Conservation (phyloP, 164 flowering plant species). For the Hamamelis virginiana region DNA sequence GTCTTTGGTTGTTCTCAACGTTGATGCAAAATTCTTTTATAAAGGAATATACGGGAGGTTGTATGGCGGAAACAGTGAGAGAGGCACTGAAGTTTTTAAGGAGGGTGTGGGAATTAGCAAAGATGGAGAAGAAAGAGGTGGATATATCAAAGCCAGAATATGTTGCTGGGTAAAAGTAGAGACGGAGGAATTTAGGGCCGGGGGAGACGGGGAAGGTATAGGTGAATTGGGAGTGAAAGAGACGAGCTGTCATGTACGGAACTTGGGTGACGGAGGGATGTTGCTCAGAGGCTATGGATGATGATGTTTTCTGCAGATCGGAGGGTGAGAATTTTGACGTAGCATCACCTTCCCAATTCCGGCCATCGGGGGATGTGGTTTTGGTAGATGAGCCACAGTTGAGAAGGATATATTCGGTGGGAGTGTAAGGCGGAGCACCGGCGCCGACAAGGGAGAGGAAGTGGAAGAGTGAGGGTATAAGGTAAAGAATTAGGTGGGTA, state of each 20-base stretch:
- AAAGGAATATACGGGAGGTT: background rate
- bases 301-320: background rate
- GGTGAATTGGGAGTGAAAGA: constrained; percentile 21
- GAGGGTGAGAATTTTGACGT: constrained; percentile 13
- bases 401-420: constrained; percentile 28
- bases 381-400: constrained; percentile 23
- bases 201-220: constrained; percentile 26
- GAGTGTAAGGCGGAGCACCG: constrained; percentile 9
- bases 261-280: constrained; percentile 7
- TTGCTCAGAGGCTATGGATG: background rate
- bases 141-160: constrained; percentile 13
- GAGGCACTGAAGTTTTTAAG: constrained; percentile 38
- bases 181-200: constrained; percentile 36
- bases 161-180: constrained; percentile 26
- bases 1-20: constrained; percentile 1
- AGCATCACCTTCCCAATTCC: constrained; percentile 24
- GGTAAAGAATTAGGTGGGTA: too few relatives aligned
- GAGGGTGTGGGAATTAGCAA: constrained; percentile 22
- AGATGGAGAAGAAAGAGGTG: constrained; percentile 20
- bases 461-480: too few relatives aligned
- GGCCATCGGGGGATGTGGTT: constrained; percentile 7
- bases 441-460: background rate
- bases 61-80: constrained; percentile 1
- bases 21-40: constrained; percentile 26
- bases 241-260: constrained; percentile 34